Percentiles rank a stretch among this genome's conserved stretches.
Conservation (phyloP, 257 asterid species). For the Buddleja alternifolia region DNA sequence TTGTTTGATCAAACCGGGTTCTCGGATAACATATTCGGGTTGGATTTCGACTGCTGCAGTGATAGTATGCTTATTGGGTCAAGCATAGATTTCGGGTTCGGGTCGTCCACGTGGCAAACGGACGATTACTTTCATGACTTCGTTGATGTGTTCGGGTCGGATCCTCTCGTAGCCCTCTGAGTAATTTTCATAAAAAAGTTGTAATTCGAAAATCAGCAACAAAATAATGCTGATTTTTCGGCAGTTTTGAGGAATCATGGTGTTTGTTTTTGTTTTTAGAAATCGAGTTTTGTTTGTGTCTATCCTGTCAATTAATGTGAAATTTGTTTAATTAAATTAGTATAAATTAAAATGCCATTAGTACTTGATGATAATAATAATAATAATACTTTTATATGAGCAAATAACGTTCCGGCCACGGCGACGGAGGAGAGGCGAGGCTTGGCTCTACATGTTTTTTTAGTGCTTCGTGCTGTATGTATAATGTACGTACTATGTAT, state of each 20-base stretch:
- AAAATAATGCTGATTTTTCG: neutral
- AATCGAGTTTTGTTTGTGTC: slow-evolving; percentile 25
- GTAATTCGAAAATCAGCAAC: slow-evolving; percentile 16
- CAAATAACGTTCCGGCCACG: slow-evolving; percentile 41
- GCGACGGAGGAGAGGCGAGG: slow-evolving; percentile 29
- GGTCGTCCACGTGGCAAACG: slow-evolving; percentile 38
- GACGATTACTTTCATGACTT: slow-evolving; percentile 76
- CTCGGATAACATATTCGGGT: slow-evolving; percentile 43
- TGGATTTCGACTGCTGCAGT: slow-evolving; percentile 35
- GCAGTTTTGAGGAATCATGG: slow-evolving; percentile 20
- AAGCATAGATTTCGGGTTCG: slow-evolving; percentile 44
- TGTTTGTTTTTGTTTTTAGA: neutral
- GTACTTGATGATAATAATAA: neutral
- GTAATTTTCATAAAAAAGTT: neutral
- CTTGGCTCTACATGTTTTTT: slow-evolving; percentile 31
- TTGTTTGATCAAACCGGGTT: slow-evolving; percentile 53
- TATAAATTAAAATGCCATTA: neutral
- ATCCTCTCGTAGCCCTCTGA: slow-evolving; percentile 51
- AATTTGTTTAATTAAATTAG: slow-evolving; percentile 15
- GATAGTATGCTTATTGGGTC: slow-evolving; percentile 55
- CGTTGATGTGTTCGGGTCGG: slow-evolving; percentile 92
- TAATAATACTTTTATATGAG: neutral
- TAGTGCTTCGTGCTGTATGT: slow-evolving; percentile 33
- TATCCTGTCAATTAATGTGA: slow-evolving; percentile 18
- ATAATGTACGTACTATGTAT: no score